Evolutionary conservation across 176 grass and related monocot genomes (phyloP), one percentile per base, ranked within the genome.

Genomic region (Oryza glumipatula): DNA sequence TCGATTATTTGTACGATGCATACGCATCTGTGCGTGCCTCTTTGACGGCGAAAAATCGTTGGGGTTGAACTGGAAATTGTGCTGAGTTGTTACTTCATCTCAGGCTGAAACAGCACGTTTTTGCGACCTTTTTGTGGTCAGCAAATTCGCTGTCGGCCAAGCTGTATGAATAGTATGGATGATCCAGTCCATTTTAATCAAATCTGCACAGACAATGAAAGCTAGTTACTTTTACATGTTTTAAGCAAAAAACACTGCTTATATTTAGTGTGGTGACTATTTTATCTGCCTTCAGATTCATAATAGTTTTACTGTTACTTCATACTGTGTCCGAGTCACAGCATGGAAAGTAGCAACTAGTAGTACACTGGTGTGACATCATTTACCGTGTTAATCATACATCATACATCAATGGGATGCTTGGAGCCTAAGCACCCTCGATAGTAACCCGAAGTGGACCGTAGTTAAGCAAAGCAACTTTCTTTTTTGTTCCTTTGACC

Each of bases 21-120:
- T 23, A 63, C 8, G 58, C n/a, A 63, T 63, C 5, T 74, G 39
- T 39, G 67, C 9, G 3, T 24, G 83, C 76, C 32, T 36, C 38
- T 86, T 86, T 86, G 84, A 86, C 84, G 28, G 76, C 48, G 84
- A 73, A 86, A 66, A 73, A 80, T 86, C 68, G 5, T 60, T 28
- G 41, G n/a, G 41, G 11, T 73, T 73, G 83, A 85, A 79, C 24
- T 72, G 84, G 56, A 74, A 49, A 8, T 58, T 58, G 7, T n/a
- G 17, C 49, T 58, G 17, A 58, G 54, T 58, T 58, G 54, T 65
- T 83, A 15, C 17, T 17, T 36, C 66, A 30, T 63, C 58, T 66
- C 48, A 49, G 70, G 67, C 35, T 17, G 22, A 79, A 78, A 45
- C 60, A 28, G 28, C 84, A 80, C 84, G 76, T 86, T 79, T 33